Evolutionary conservation across 2,329 filamentous ascomycete species (phyloP).

Genomic region (Hypoxylon sp.): DNA sequence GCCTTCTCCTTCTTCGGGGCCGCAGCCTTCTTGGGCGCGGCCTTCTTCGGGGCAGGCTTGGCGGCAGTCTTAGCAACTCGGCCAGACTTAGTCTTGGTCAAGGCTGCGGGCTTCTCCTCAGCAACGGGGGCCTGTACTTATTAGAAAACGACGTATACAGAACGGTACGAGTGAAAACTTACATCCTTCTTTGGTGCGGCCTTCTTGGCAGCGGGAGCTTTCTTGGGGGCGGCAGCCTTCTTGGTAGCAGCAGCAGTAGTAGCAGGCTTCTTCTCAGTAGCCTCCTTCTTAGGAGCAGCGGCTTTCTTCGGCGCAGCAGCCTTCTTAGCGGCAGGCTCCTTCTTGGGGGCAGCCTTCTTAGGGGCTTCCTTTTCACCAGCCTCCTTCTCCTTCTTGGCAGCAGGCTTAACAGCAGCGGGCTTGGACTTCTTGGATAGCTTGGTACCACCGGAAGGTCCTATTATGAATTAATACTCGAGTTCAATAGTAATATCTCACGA

Average conservation of each 20-base stretch:
- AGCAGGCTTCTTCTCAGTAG: conserved; percentile 76
- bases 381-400: conserved; percentile 49
- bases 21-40: conserved; percentile 53
- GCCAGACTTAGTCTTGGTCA: conserved; percentile 78
- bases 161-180: conserved; percentile 21
- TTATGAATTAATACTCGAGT: conserved; percentile 32
- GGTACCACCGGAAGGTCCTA: conserved; percentile 85
- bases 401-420: conserved; percentile 48
- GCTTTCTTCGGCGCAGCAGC: conserved; percentile 51
- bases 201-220: conserved; percentile 56
- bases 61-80: conserved; percentile 77
- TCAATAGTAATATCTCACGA: neutral
- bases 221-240: conserved; percentile 56
- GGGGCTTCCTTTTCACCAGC: conserved; percentile 51
- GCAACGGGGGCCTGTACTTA: conserved; percentile 59
- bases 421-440: conserved; percentile 82
- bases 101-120: conserved; percentile 51
- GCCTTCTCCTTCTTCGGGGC: conserved; percentile 54
- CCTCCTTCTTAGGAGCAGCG: conserved; percentile 56
- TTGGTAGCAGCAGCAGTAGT: conserved; percentile 81
- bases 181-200: conserved; percentile 49
- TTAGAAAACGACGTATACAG: conserved; percentile 18
- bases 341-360: conserved; percentile 55
- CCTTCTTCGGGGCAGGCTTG: conserved; percentile 55
- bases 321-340: conserved; percentile 50